Evolutionary conservation across 75 land plant genomes (phyloP), one percentile per base, ranked within the genome.

Genomic region (Pinus tabuliformis): DNA sequence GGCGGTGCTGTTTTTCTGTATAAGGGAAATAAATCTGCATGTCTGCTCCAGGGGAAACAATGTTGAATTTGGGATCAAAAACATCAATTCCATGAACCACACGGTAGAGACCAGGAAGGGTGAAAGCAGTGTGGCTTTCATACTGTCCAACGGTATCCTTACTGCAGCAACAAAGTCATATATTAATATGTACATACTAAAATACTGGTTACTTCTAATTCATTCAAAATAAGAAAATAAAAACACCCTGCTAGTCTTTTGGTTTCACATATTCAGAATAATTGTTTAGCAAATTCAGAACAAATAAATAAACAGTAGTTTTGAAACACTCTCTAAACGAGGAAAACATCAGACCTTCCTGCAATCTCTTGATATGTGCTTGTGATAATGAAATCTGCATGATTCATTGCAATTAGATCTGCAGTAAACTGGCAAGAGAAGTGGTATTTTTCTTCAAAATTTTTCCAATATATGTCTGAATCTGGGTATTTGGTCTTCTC

Each of bases 401-500:
- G 84, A 61, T 91, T 91, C 93, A 91, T 91, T 39, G 93, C 92
- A 70, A 91, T 86, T 57, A 91, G 62, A 78, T 91, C 93, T 45
- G 93, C 92, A 28, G 93, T 89, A 81, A 91, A 91, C 72, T 91
- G 93, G 78, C 92, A 89, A 24, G 93, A 86, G 77, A 91, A 91
- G 58, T 91, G 93, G 66, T 91, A 91, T 77, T 91, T 91, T 59
- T 85, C 87, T 28, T 91, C 93, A 59, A 77, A 89, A 15, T 73
- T 81, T 76, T 82, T 86, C 93, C 93, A 91, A 70, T 89, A 91
- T 57, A 91, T 89, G 80, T 91, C 93, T 13, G 92, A 91, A 36
- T 85, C 93, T 33, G 92, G 93, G 76, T 91, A 91, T 80, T 91
- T 91, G 5, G 93, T 91, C 76, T 91, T 91, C 87, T 91, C 93